phyloP scores from a whole-genome alignment of 441 rosid species.

The Pelargonium citronellum region DNA sequence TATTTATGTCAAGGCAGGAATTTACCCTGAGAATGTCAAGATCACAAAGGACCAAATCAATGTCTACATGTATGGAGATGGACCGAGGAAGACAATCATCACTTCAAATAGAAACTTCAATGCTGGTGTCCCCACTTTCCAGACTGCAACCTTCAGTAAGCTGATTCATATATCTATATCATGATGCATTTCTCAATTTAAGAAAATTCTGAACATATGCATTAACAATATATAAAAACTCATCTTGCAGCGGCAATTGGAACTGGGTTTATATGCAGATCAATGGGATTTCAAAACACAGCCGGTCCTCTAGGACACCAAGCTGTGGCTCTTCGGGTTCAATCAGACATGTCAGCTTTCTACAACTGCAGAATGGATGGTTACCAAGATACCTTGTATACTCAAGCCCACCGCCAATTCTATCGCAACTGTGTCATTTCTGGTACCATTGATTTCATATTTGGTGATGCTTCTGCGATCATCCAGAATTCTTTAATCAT shows the following conservation, averaged over 20 bases:
- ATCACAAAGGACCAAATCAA: constrained; percentile 31
- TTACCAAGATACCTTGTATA: constrained; percentile 51
- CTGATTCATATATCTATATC: too few species aligned
- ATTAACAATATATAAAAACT: too few species aligned
- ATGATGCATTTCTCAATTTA: too few species aligned
- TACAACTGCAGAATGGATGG: constrained; percentile 46
- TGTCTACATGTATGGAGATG: constrained; percentile 47
- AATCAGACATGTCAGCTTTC: constrained; percentile 47
- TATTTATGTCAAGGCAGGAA: constrained; percentile 43
- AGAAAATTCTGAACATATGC: too few species aligned
- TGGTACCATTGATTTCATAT: constrained; percentile 45
- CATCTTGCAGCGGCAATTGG: constrained; percentile 36
- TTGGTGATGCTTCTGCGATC: constrained; percentile 46
- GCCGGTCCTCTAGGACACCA: constrained; percentile 50
- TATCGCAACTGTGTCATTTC: constrained; percentile 45
- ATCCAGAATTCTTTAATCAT: constrained; percentile 46
- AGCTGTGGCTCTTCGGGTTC: constrained; percentile 49
- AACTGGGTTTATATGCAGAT: constrained; percentile 42
- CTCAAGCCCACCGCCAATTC: constrained; percentile 46
- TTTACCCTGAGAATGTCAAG: constrained; percentile 43
- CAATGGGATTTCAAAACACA: constrained; percentile 44
- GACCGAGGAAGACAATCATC: constrained; percentile 40
- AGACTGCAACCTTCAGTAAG: constrained; percentile 30
- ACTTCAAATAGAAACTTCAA: constrained; percentile 33
- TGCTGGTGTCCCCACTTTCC: constrained; percentile 46